Conservation (phyloP, 768 basidiomycete species). For the Rhodocollybia butyracea region DNA sequence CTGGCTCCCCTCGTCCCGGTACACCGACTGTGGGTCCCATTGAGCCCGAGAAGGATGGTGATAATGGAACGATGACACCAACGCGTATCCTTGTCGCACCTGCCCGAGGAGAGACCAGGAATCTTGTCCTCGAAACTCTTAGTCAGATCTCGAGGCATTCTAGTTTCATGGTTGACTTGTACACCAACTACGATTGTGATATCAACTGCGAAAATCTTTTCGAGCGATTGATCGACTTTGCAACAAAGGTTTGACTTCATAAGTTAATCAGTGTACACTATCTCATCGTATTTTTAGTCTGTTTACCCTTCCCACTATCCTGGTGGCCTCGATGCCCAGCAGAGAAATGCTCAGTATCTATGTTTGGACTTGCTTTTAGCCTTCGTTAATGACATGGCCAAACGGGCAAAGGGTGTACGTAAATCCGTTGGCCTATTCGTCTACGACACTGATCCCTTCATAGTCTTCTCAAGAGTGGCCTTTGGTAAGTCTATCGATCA, state of each 20-base stretch:
- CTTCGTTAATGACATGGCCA: slow-evolving; percentile 86
- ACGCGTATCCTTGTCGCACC: slow-evolving; percentile 65
- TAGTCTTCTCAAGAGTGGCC: slow-evolving; percentile 60
- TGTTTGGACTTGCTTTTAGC: slow-evolving; percentile 85
- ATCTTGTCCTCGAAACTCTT: slow-evolving; percentile 86
- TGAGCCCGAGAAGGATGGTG: slow-evolving; percentile 40
- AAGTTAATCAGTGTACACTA: slow-evolving; percentile 6
- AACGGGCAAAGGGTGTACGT: slow-evolving; percentile 49
- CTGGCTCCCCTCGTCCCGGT: slow-evolving; percentile 48
- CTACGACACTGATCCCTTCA: slow-evolving; percentile 11
- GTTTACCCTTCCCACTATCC: slow-evolving; percentile 71
- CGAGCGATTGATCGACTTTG: slow-evolving; percentile 83
- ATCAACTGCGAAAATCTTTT: slow-evolving; percentile 96
- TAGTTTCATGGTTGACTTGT: slow-evolving; percentile 94
- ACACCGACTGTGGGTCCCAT: slow-evolving; percentile 45
- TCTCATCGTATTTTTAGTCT: slow-evolving; percentile 44
- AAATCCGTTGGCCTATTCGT: slow-evolving; percentile 17
- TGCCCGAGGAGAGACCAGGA: slow-evolving; percentile 83
- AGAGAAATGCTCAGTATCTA: slow-evolving; percentile 78
- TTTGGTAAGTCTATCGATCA: slow-evolving; percentile 37
- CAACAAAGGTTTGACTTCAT: slow-evolving; percentile 64
- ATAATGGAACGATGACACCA: slow-evolving; percentile 44
- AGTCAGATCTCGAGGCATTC: slow-evolving; percentile 77
- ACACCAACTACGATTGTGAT: slow-evolving; percentile 96
- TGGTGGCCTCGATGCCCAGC: slow-evolving; percentile 57